These are phyloP conservation scores for Hanseniaspora occidentalis DNA, from an alignment of 805 yeast genomes.

Conservation along the genomic window DNA sequence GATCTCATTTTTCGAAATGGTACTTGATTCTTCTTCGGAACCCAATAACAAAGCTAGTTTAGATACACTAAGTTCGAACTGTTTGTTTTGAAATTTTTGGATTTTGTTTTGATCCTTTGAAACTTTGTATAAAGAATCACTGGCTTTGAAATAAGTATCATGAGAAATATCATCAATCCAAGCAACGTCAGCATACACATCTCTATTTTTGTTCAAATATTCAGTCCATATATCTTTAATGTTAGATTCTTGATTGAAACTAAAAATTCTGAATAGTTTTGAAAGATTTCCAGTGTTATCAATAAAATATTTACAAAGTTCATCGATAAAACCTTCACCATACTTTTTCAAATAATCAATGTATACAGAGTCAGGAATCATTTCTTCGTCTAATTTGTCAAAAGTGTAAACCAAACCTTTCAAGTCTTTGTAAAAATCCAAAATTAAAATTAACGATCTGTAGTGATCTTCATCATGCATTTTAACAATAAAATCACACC, in stretches of 20 bases:
- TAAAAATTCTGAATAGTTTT: slow-evolving; percentile 41
- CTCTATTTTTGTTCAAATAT: slow-evolving; percentile 36
- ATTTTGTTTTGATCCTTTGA: slow-evolving; percentile 32
- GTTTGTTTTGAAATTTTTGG: slow-evolving; percentile 6
- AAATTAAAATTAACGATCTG: slow-evolving; percentile 28
- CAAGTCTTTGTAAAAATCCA: slow-evolving; percentile 57
- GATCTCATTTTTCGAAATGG: slow-evolving; percentile 6
- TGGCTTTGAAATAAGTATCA: slow-evolving; percentile 38
- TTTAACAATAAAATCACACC: slow-evolving; percentile 51
- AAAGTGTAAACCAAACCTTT: slow-evolving; percentile 42
- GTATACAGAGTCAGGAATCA: slow-evolving; percentile 35
- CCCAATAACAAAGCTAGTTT: slow-evolving; percentile 50
- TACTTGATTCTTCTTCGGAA: slow-evolving; percentile 6
- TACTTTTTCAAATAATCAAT: slow-evolving; percentile 43
- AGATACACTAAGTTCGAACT: slow-evolving; percentile 55
- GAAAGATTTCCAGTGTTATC: slow-evolving; percentile 35
- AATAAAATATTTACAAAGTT: slow-evolving; percentile 48
- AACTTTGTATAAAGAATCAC: slow-evolving; percentile 32
- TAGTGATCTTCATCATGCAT: slow-evolving; percentile 42
- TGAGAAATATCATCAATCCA: slow-evolving; percentile 61
- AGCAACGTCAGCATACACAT: slow-evolving; percentile 39
- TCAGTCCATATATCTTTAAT: slow-evolving; percentile 35
- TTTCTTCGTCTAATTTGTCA: slow-evolving; percentile 26
- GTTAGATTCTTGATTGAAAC: slow-evolving; percentile 20
- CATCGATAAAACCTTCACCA: slow-evolving; percentile 57